Evolutionary conservation across 176 grass and related monocot genomes (phyloP), one percentile per base, ranked within the genome.

Genomic region (Pharus latifolius): DNA sequence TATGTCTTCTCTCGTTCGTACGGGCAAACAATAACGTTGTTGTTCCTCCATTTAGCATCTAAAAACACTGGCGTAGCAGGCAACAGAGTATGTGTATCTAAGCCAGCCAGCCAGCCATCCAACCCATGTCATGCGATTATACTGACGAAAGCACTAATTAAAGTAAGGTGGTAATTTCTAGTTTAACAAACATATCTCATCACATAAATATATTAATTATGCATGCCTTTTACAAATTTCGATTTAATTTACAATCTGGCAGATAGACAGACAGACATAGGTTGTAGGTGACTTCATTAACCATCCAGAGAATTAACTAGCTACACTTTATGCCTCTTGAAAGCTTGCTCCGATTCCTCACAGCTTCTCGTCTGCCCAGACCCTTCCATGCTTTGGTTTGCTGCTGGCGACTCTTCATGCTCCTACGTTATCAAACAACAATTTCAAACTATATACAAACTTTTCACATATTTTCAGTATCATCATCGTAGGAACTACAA

Each of bases 321-420:
- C 46, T 50, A 16, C 46, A 37, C 63, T 49, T 76, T 69, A 38
- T 72, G 74, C 34, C 68, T 83, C 73, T 87, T 87, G 15, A 55
- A 77, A 45, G 65, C 68, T 71, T 70, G 79, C 31, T 82, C 79
- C 34, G 8, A 54, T 25, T 54, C 48, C 10, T 63, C 18, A 33
- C 16, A 28, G 31, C 25, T 54, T 58, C 25, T 71, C 45, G 23
- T 28, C 11, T 20, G 17, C 22, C 56, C 56, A 5, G 73, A n/a
- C 10, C 27, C 53, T 26, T 77, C 73, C 34, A 75, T 57, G 10
- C 45, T 70, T 74, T 69, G 74, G 72, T 62, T 78, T 56, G 71
- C 42, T 18, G 70, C 63, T 2, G 65, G 18, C 31, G 49, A 58
- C 31, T 59, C 66, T 51, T 78, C 28, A 40, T 63, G 73, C 45